Evolutionary conservation across 768 basidiomycete species (phyloP).

Genomic region (Phlebiopsis flavidoalba): DNA sequence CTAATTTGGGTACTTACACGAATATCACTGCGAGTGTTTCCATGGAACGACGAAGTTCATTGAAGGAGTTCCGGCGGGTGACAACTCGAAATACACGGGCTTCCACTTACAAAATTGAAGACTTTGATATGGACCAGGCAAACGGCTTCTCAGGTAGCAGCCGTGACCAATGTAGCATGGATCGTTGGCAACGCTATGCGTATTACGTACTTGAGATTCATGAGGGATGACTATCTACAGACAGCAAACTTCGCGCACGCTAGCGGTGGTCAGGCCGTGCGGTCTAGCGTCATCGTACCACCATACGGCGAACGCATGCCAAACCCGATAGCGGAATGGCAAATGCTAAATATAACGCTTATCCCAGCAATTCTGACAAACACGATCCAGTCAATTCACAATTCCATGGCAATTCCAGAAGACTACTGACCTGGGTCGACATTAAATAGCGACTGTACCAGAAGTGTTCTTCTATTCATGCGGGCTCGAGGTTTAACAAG

Average conservation of each 20-base stretch:
- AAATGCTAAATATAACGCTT: slow-evolving; percentile 80
- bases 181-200: too few relatives aligned
- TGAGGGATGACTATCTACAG: not conserved
- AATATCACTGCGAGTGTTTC: not conserved
- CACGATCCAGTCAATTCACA: not conserved
- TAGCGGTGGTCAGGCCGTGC: not conserved
- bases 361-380: slow-evolving; percentile 58
- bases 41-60: too few relatives aligned
- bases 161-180: too few relatives aligned
- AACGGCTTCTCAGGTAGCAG: too few relatives aligned
- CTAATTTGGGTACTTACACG: not conserved
- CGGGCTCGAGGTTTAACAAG: slow-evolving; percentile 74
- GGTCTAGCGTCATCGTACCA: slow-evolving; percentile 72
- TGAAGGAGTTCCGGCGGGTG: too few relatives aligned
- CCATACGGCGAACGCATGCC: slow-evolving; percentile 87
- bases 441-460: slow-evolving; percentile 76
- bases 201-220: not conserved
- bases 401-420: not conserved
- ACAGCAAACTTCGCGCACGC: too few relatives aligned
- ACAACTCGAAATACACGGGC: too few relatives aligned
- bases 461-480: slow-evolving; percentile 79
- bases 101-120: too few relatives aligned
- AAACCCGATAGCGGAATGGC: slow-evolving; percentile 85
- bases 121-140: too few relatives aligned
- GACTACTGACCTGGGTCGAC: slow-evolving; percentile 55